Base-by-base conservation (phyloP, 768 basidiomycete genomes). In the Lanmaoa rubissima region DNA sequence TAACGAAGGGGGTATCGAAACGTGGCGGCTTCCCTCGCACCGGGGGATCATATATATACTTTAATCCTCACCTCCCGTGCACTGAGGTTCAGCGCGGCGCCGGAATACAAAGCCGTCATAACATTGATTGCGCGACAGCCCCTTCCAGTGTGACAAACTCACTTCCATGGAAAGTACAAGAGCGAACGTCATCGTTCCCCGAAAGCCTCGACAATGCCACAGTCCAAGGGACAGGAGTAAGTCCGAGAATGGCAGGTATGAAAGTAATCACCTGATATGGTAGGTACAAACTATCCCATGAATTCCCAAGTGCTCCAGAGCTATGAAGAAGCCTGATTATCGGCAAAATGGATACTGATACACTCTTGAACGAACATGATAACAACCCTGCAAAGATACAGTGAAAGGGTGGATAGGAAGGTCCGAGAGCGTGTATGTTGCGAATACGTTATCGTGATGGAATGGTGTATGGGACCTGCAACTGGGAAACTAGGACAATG, bases 191-290 rank as follows among this genome's bases (percentile, higher is more conserved):
- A 67, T 50, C 40, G 26, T 39, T 35, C 42, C 41, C 16, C 28
- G n/a, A 26, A 46, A 48, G 21, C 40, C 35, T 45, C 26, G 44
- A 55, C 31, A 51, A 19, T 11, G 16, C 41, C 40, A 47, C 16
- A 21, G 32, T 32, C 19, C 26, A 34, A 42, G 48, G 32, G 40
- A 69, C 45, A 69, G 59, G 57, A 55, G 59, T 61, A 39, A 60
- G 53, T 26, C 52, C 58, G 44, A 57, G 53, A 66, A 58, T 48
- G 39, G 72, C 43, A 73, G 24, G 50, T n/a, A 58, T 66, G 53
- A 73, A 71, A 49, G 59, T 14, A 72, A 63, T 62, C 60, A 57
- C 70, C 68, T 61, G 24, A 68, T 68, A 63, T 62, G 61, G 70
- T 35, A 68, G 51, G 53, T 49, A 57, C 58, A 61, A 68, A 61